Percentiles rank a stretch among this genome's conserved stretches.
These are phyloP conservation scores for Priceomyces castillae DNA, from an alignment of 805 yeast species.

Conservation along the genomic window DNA sequence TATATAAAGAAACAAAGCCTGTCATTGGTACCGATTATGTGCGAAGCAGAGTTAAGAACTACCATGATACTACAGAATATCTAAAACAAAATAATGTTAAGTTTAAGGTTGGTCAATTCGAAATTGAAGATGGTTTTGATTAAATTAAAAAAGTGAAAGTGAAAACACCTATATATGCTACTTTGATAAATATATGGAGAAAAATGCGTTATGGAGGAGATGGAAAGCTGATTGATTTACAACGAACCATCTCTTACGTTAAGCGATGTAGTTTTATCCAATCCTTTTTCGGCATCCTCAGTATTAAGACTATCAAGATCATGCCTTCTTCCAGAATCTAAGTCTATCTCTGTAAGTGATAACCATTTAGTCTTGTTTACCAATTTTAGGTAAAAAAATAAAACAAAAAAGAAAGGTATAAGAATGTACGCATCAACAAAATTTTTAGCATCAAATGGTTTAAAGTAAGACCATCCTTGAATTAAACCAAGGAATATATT, in stretches of 20 bases:
- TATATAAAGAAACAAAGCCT: conserved; percentile 22
- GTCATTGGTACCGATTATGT: conserved; percentile 30
- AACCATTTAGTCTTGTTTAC: conserved; percentile 42
- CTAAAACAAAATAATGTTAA: conserved; percentile 22
- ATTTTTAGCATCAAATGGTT: conserved; percentile 50
- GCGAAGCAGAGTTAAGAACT: conserved; percentile 26
- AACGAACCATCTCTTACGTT: too few species aligned
- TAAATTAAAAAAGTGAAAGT: conserved; percentile 3
- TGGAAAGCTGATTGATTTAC: too few species aligned
- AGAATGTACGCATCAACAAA: conserved; percentile 60
- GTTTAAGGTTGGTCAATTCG: conserved; percentile 28
- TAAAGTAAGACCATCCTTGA: conserved; percentile 65
- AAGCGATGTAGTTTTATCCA: too few species aligned
- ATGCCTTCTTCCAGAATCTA: conserved; percentile 49
- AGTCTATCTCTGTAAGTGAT: conserved; percentile 44
- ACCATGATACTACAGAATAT: conserved; percentile 21
- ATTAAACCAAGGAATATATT: conserved; percentile 54
- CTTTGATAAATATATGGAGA: not conserved
- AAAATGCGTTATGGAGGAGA: not conserved
- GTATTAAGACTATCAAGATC: conserved; percentile 23
- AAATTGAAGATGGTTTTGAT: conserved; percentile 27
- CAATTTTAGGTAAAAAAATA: conserved; percentile 37
- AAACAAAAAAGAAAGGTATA: conserved; percentile 53
- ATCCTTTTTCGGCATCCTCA: too few species aligned
- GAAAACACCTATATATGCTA: not conserved